A percentile compares a stretch with the other conserved stretches of the same genome.
phyloP scores from a whole-genome alignment of 495 filamentous ascomycete species.

The Cercophora newfieldiana region DNA sequence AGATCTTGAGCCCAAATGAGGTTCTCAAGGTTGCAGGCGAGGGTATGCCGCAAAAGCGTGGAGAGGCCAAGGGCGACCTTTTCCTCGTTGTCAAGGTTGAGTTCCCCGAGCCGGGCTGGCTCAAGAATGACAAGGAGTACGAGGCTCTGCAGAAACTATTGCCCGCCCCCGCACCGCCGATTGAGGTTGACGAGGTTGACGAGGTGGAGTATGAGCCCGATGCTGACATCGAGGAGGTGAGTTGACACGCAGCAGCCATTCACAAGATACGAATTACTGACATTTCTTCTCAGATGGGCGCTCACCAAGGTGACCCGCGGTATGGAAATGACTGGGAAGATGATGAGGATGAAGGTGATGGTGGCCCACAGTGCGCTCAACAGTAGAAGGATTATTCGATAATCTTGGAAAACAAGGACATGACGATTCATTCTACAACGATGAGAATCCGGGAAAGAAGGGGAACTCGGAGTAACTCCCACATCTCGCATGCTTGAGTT shows the following conservation, averaged over 20 bases:
- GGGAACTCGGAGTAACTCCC: neutral
- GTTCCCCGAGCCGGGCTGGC: conserved; percentile 86
- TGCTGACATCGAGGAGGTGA: conserved; percentile 76
- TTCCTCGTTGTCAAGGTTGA: conserved; percentile 83
- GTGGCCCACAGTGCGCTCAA: conserved; percentile 73
- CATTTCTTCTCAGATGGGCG: conserved; percentile 55
- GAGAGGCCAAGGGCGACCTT: conserved; percentile 80
- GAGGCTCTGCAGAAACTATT: conserved; percentile 71
- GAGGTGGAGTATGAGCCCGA: conserved; percentile 84
- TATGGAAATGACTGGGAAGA: conserved; percentile 74
- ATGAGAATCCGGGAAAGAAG: neutral
- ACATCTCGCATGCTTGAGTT: too few species aligned
- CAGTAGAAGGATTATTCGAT: conserved; percentile 67
- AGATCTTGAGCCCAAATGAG: conserved; percentile 76
- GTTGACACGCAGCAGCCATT: conserved; percentile 24
- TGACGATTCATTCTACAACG: neutral
- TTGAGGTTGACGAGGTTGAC: conserved; percentile 72
- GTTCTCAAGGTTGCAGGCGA: conserved; percentile 82
- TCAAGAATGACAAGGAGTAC: conserved; percentile 64
- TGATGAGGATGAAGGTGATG: conserved; percentile 63
- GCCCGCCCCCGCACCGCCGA: conserved; percentile 58
- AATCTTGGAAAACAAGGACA: neutral
- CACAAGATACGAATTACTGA: conserved; percentile 14
- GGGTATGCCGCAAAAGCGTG: conserved; percentile 90
- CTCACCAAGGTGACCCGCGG: conserved; percentile 64